A percentile compares a stretch with the other conserved stretches of the same genome.
phyloP scores from a whole-genome alignment of 495 filamentous ascomycete species.

The Lophiotrema nucula region DNA sequence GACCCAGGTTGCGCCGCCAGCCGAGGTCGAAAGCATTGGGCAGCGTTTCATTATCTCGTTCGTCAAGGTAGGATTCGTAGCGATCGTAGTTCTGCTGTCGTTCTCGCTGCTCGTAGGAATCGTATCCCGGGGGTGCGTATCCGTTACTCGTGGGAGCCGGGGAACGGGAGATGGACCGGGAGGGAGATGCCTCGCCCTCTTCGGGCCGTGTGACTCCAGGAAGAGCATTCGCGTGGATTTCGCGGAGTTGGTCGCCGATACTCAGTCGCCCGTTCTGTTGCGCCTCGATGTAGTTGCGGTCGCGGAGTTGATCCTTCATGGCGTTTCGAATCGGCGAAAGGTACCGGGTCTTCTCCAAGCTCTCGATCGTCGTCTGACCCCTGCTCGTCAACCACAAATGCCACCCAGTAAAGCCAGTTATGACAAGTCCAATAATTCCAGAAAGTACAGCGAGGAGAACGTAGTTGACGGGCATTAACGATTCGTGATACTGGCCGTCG shows the following conservation, averaged over 20 bases:
- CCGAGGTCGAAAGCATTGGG: conserved; percentile 93
- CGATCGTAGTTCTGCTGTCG: conserved; percentile 66
- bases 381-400: conserved; percentile 77
- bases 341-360: conserved; percentile 90
- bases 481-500: conserved; percentile 61
- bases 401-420: conserved; percentile 89
- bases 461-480: conserved; percentile 83
- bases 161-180: conserved; percentile 27
- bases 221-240: conserved; percentile 80
- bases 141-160: conserved; percentile 13
- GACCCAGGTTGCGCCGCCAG: conserved; percentile 69
- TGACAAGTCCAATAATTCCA: conserved; percentile 86
- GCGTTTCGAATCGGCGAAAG: conserved; percentile 71
- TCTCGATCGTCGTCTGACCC: conserved; percentile 91
- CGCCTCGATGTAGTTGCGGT: conserved; percentile 38
- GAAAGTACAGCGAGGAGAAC: conserved; percentile 80
- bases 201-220: conserved; percentile 75
- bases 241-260: conserved; percentile 72
- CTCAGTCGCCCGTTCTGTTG: conserved; percentile 55
- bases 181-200: conserved; percentile 62
- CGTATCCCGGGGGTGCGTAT: conserved; percentile 47
- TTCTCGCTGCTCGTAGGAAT: conserved; percentile 71
- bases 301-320: conserved; percentile 58
- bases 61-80: conserved; percentile 85
- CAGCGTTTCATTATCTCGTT: conserved; percentile 78